Evolutionary conservation across 2,329 filamentous ascomycete genomes (phyloP).

Genomic region (Coleophoma crateriformis): DNA sequence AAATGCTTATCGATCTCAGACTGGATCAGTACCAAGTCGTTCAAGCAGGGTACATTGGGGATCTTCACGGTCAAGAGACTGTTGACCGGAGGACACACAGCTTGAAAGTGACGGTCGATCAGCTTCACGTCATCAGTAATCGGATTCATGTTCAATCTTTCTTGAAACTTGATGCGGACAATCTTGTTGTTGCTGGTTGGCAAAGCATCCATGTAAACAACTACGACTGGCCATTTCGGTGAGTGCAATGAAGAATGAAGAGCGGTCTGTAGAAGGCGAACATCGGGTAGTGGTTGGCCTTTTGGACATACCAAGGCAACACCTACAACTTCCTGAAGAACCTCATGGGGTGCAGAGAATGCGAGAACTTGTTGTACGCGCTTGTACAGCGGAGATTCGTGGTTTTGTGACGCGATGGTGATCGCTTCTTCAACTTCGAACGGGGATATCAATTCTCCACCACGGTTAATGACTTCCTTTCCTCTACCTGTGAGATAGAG

Average conservation of each 20-base stretch:
- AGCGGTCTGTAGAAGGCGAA: slow-evolving; percentile 41
- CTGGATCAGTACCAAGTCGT: slow-evolving; percentile 25
- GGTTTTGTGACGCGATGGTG: slow-evolving; percentile 36
- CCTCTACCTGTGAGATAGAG: slow-evolving; percentile 84
- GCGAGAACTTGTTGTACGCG: slow-evolving; percentile 43
- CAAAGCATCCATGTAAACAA: slow-evolving; percentile 49
- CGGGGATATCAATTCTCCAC: slow-evolving; percentile 52
- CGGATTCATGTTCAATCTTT: slow-evolving; percentile 38
- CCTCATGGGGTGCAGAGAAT: slow-evolving; percentile 45
- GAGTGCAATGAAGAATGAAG: slow-evolving; percentile 42
- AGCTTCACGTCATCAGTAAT: slow-evolving; percentile 39
- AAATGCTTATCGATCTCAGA: neutral
- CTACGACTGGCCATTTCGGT: slow-evolving; percentile 44
- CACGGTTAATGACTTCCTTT: slow-evolving; percentile 57
- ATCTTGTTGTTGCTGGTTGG: slow-evolving; percentile 53
- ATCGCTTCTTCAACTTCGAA: slow-evolving; percentile 55
- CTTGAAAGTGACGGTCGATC: slow-evolving; percentile 42
- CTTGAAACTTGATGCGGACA: slow-evolving; percentile 45
- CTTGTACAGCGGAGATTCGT: slow-evolving; percentile 37
- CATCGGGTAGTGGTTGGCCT: slow-evolving; percentile 36
- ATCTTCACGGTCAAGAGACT: slow-evolving; percentile 39
- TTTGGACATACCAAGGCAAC: slow-evolving; percentile 43
- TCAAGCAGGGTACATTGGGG: slow-evolving; percentile 24
- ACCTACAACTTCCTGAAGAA: slow-evolving; percentile 51
- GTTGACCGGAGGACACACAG: slow-evolving; percentile 40